Evolutionary conservation across 129 eudicot species (phyloP).

Genomic region (Artemisia tridentata): DNA sequence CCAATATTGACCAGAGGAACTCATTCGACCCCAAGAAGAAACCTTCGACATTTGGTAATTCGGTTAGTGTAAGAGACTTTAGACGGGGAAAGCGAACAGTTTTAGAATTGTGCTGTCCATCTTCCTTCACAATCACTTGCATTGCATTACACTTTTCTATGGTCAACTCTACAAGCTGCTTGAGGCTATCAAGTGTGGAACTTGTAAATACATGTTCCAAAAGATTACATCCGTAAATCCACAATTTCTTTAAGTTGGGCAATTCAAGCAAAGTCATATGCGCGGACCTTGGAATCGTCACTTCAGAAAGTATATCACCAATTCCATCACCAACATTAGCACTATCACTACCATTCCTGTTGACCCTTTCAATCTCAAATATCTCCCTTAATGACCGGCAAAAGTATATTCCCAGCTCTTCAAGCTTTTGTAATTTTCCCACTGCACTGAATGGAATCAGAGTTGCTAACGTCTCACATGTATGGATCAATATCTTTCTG

Average conservation of each 20-base stretch:
- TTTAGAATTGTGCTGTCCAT: not conserved
- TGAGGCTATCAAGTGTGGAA: slow-evolving; percentile 5
- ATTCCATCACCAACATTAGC: no score
- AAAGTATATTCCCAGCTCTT: not conserved
- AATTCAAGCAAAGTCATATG: no score
- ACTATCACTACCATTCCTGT: no score
- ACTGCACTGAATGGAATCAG: not conserved
- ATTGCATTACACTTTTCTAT: not conserved
- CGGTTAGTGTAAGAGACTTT: not conserved
- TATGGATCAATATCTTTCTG: not conserved
- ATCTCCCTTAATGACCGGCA: no score
- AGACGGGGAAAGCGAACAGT: not conserved
- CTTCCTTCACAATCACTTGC: slow-evolving; percentile 3
- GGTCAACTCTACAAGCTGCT: not conserved
- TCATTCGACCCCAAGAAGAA: not conserved
- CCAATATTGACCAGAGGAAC: not conserved
- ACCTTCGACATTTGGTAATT: not conserved
- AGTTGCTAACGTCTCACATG: not conserved
- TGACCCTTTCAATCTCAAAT: no score
- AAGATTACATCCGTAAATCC: not conserved
- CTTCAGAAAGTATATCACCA: no score
- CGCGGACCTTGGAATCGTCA: no score
- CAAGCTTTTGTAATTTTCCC: not conserved
- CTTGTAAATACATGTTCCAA: not conserved
- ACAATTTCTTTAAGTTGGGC: no score